A percentile compares a stretch with the other conserved stretches of the same genome.
phyloP scores from a whole-genome alignment of 164 flowering plant genomes.

The Piper longum region DNA sequence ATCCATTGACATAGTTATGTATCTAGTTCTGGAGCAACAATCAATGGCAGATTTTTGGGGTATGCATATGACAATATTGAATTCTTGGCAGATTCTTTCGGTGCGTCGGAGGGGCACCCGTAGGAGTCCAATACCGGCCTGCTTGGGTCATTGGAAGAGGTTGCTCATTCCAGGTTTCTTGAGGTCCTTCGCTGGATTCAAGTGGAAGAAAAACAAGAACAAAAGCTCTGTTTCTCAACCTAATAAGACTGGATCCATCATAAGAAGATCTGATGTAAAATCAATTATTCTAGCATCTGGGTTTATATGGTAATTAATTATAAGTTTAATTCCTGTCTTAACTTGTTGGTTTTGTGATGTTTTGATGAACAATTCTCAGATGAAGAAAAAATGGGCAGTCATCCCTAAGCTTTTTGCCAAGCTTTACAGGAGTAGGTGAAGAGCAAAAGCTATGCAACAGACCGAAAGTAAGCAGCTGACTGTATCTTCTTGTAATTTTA shows the following conservation, averaged over 20 bases:
- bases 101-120: not conserved
- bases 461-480: no score
- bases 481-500: no score
- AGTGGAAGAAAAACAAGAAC: conserved; percentile 12
- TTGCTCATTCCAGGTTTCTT: conserved; percentile 19
- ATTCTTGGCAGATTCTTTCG: not conserved
- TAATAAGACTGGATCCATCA: conserved; percentile 11
- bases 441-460: not conserved
- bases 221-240: conserved; percentile 12
- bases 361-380: conserved; percentile 11
- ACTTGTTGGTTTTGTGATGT: not conserved
- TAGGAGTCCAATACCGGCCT: conserved; percentile 5
- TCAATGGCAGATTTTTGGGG: no score
- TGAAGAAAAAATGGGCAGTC: conserved; percentile 16
- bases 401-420: conserved; percentile 14
- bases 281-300: no score
- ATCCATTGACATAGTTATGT: not conserved
- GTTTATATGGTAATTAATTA: not conserved
- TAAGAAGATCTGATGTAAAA: conserved; percentile 24
- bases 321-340: not conserved
- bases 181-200: conserved; percentile 8
- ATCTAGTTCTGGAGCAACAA: no score
- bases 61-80: not conserved
- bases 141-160: conserved; percentile 17
- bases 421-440: conserved; percentile 8